phyloP scores from a whole-genome alignment of 2,329 filamentous ascomycete genomes.

The Dryadomyces sulphureus region DNA sequence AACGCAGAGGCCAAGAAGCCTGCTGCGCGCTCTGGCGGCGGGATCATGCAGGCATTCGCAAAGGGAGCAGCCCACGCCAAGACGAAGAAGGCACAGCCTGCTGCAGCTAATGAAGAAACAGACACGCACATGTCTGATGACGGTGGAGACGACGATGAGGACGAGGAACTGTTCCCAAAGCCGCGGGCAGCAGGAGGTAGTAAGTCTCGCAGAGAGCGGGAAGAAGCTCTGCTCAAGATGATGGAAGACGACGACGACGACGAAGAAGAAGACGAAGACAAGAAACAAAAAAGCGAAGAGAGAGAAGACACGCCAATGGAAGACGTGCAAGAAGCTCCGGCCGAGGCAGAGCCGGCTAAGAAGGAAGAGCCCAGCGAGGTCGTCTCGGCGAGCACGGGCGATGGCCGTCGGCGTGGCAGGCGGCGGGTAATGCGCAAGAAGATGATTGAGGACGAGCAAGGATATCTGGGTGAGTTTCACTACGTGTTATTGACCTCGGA shows the following conservation, averaged over 20 bases:
- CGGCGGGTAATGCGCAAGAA: slow-evolving; percentile 78
- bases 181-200: slow-evolving; percentile 17
- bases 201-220: slow-evolving; percentile 41
- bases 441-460: slow-evolving; percentile 74
- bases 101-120: slow-evolving; percentile 21
- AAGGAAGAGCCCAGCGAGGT: slow-evolving; percentile 27
- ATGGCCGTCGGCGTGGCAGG: slow-evolving; percentile 58
- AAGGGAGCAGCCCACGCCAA: slow-evolving; percentile 36
- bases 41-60: slow-evolving; percentile 67
- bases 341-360: slow-evolving; percentile 23
- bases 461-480: slow-evolving; percentile 59
- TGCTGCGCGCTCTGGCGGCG: slow-evolving; percentile 25
- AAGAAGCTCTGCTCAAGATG: slow-evolving; percentile 55
- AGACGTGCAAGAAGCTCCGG: slow-evolving; percentile 11
- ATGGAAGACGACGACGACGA: slow-evolving; percentile 54
- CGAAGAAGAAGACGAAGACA: slow-evolving; percentile 31
- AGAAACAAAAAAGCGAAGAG: slow-evolving; percentile 18
- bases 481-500: not conserved
- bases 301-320: slow-evolving; percentile 21
- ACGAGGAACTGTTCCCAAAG: slow-evolving; percentile 29
- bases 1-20: slow-evolving; percentile 26
- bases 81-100: slow-evolving; percentile 30
- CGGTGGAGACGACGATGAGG: slow-evolving; percentile 28
- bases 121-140: slow-evolving; percentile 39
- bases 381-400: slow-evolving; percentile 30